phyloP scores from a whole-genome alignment of 192 early-diverging fungal genomes.

The Backusella circina region DNA sequence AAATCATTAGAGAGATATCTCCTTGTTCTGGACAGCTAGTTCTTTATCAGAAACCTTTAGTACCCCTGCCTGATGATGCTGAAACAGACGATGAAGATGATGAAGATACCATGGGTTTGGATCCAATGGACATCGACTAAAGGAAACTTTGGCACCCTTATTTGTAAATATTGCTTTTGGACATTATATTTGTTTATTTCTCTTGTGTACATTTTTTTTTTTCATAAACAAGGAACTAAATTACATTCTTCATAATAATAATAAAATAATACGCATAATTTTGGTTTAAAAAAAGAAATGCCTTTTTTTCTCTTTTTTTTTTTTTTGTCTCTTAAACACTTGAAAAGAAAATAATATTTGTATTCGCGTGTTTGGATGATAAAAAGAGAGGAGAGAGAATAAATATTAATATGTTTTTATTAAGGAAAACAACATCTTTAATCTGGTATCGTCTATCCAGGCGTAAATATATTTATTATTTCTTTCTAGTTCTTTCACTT shows the following conservation, averaged over 20 bases:
- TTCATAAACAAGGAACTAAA: background rate
- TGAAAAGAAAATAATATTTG: background rate
- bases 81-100: constrained; percentile 1
- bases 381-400: background rate
- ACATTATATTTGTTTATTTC: background rate
- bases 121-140: constrained; percentile 15
- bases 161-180: background rate
- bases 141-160: background rate
- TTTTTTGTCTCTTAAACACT: background rate
- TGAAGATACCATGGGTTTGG: background rate
- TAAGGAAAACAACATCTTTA: background rate
- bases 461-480: background rate
- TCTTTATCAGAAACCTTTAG: background rate
- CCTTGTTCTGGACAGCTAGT: background rate
- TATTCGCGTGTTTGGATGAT: background rate
- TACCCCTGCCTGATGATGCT: background rate
- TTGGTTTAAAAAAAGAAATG: background rate
- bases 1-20: background rate
- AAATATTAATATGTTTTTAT: background rate
- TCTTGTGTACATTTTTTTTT: background rate
- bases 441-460: background rate
- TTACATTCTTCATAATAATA: background rate
- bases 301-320: background rate
- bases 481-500: background rate
- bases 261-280: background rate